Evolutionary conservation across 2,329 filamentous ascomycete genomes (phyloP), one percentile per base, ranked within the genome.

Genomic region (Esteya vermicola): DNA sequence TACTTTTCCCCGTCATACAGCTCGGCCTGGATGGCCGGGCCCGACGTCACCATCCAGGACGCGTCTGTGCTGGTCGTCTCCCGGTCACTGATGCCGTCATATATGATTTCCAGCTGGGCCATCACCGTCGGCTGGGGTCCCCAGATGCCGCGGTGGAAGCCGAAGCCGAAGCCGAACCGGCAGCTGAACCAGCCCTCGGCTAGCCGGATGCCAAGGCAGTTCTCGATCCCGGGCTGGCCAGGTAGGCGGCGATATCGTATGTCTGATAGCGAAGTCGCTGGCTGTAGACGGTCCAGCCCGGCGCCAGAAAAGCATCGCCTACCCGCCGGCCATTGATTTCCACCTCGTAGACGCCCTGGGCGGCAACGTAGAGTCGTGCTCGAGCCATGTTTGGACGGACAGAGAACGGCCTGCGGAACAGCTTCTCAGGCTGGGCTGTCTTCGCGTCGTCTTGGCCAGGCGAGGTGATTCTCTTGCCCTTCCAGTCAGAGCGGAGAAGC

Each of bases 1-100:
- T 67, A 73, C 0, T 57, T 47, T 40, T 75, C 70, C 13, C 71
- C 71, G 44, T 73, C 58, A 43, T 72, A 73, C 3, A 74, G 58
- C 21, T 69, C 65, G 1, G n/a, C n/a, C n/a, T n/a, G n/a, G n/a
- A n/a, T n/a, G n/a, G n/a, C n/a, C n/a, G n/a, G n/a, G n/a, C n/a
- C n/a, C n/a, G n/a, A n/a, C n/a, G n/a, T n/a, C n/a, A n/a, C 58
- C 56, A 0, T 46, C 46, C 2, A 57, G 41, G 1, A 63, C 52
- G 2, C 1, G 61, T 51, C n/a, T n/a, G n/a, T n/a, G n/a, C 0
- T 61, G 56, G 6, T 46, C 48, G 4, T n/a, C n/a, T n/a, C n/a
- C n/a, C 40, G 48, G 1, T 51, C 54, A 21, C 20, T 46, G 43
- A 49, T 19, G 37, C 20, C 4, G 27, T 46, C 44, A 1, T 37